Evolutionary conservation across 495 filamentous ascomycete genomes (phyloP).

Genomic region (Aspergillus sparsus): DNA sequence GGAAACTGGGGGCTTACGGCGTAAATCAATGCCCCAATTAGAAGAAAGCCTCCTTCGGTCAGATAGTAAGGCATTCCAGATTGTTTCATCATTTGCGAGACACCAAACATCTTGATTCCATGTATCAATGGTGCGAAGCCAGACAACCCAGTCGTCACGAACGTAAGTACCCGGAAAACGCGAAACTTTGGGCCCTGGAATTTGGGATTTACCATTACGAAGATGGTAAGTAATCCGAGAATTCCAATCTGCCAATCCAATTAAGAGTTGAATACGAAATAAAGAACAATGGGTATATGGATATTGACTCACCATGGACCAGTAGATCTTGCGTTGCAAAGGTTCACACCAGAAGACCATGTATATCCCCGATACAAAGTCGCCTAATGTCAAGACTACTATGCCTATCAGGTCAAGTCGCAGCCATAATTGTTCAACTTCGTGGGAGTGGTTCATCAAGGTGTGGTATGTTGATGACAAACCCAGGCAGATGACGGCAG

Average conservation of each 20-base stretch:
- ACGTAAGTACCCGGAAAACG: constrained; percentile 42
- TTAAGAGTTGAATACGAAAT: too few relatives aligned
- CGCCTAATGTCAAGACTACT: constrained; percentile 24
- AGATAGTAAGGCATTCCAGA: constrained; percentile 32
- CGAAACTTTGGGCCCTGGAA: constrained; percentile 48
- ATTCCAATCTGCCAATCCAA: constrained; percentile 27
- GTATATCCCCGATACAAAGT: constrained; percentile 35
- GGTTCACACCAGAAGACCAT: constrained; percentile 33
- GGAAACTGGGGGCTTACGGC: too few relatives aligned
- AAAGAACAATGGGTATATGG: constrained; percentile 10
- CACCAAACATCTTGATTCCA: constrained; percentile 45
- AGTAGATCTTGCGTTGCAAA: constrained; percentile 23
- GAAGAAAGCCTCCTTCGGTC: constrained; percentile 33
- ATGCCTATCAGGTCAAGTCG: constrained; percentile 33
- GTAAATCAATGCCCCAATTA: constrained; percentile 44
- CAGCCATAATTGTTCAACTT: constrained; percentile 26
- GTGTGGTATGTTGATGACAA: constrained; percentile 35
- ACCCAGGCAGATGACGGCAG: constrained; percentile 26
- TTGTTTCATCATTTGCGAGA: constrained; percentile 41
- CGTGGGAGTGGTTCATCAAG: constrained; percentile 32
- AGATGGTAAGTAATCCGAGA: constrained; percentile 37
- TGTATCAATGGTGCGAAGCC: constrained; percentile 50
- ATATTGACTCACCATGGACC: constrained; percentile 29
- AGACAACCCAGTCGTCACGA: constrained; percentile 52
- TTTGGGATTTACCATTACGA: constrained; percentile 38